These are phyloP conservation scores for Durusdinium trenchii DNA, from an alignment of 73 alveolate genomes.

Conservation along the genomic window DNA sequence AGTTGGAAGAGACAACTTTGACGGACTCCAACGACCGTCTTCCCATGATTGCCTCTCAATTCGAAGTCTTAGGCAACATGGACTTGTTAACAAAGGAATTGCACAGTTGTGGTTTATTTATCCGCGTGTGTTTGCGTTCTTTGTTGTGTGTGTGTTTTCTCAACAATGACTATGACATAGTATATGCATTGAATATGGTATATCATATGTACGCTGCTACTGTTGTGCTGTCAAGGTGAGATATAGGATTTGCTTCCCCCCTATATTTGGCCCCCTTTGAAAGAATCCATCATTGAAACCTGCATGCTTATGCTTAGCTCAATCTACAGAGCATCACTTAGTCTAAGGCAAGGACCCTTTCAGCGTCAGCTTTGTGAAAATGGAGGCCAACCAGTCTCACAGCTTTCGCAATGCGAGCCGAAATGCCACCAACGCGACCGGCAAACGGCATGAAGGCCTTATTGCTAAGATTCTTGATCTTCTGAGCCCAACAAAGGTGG, in stretches of 20 bases:
- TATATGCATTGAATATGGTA: too few relatives aligned
- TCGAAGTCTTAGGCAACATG: not conserved
- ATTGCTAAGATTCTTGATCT: constrained; percentile 43
- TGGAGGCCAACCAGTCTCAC: constrained; percentile 45
- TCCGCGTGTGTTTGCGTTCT: too few relatives aligned
- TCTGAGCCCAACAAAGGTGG: constrained; percentile 21
- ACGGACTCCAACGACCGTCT: not conserved
- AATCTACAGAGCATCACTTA: not conserved
- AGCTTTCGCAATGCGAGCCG: constrained; percentile 19
- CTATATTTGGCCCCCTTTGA: not conserved
- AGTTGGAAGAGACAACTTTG: constrained; percentile 17
- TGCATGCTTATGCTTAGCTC: not conserved
- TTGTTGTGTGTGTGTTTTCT: too few relatives aligned
- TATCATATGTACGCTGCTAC: not conserved
- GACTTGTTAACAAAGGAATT: not conserved
- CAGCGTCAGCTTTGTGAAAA: constrained; percentile 41
- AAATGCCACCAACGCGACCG: not conserved
- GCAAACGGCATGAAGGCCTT: constrained; percentile 12
- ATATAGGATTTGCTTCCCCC: not conserved
- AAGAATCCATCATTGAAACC: not conserved
- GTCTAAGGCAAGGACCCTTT: constrained; percentile 36
- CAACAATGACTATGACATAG: too few relatives aligned
- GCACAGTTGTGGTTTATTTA: not conserved
- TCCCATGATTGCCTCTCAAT: constrained; percentile 52
- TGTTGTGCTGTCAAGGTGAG: not conserved